phyloP scores from a whole-genome alignment of 768 basidiomycete species.

The Mycena filopes region DNA sequence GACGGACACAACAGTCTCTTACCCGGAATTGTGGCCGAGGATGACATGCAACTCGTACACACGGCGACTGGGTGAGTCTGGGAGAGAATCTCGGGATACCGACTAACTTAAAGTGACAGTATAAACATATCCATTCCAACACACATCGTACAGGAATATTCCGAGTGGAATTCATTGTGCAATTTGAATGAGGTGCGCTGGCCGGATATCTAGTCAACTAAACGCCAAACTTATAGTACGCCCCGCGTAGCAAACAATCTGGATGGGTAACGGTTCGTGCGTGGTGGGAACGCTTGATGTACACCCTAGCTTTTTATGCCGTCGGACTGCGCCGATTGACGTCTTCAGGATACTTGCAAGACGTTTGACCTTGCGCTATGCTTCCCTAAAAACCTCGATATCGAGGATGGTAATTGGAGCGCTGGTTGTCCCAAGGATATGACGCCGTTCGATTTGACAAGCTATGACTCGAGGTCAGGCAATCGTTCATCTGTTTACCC shows the following conservation, averaged over 20 bases:
- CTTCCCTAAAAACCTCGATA: background rate
- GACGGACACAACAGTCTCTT: constrained; percentile 51
- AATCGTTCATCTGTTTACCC: background rate
- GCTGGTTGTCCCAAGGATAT: background rate
- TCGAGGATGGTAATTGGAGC: background rate
- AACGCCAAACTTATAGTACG: background rate
- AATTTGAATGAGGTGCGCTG: constrained; percentile 6
- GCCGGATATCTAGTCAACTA: background rate
- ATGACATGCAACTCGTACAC: background rate
- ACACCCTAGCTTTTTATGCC: background rate
- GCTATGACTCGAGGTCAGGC: constrained; percentile 22
- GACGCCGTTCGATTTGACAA: constrained; percentile 19
- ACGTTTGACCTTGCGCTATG: constrained; percentile 20
- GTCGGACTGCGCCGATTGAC: too few species aligned
- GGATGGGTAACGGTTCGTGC: constrained; percentile 22
- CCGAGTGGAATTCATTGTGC: constrained; percentile 8
- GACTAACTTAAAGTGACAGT: background rate
- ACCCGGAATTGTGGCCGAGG: constrained; percentile 13
- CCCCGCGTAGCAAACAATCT: constrained; percentile 11
- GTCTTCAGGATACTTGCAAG: background rate
- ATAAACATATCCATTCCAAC: constrained; percentile 19
- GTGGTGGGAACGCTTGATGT: constrained; percentile 13
- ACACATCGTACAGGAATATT: background rate
- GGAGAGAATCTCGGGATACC: background rate
- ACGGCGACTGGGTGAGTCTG: constrained; percentile 8